Base-by-base conservation (phyloP, 208 protist genomes). In the Trypanosoma conorhini region DNA sequence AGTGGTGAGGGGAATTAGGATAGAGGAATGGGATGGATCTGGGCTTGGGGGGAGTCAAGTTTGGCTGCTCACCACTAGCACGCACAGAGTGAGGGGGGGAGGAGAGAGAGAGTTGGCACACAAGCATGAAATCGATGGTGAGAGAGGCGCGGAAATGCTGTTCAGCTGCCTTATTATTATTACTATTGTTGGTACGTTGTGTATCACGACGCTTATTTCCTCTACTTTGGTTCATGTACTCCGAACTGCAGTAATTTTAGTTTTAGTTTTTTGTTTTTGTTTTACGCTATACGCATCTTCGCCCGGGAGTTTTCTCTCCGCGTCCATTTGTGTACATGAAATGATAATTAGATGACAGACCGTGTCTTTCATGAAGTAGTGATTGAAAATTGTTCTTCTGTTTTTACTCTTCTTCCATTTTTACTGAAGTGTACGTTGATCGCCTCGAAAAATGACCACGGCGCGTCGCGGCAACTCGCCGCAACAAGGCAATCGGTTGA, bases 101-200 rank as follows among this genome's bases (percentile, higher is more conserved):
- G 42, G 42, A 15, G 8, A 19, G 42, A 15, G 42, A 15, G 42
- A 24, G 50, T 26, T 54, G n/a, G 19, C 22, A 54, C 1, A 46
- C 42, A 38, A 38, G 42, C 9, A 13, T 19, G 42, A 3, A 46
- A 19, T 46, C 5, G 26, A 5, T 2, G 17, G 22, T 12, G 22
- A 54, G 26, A n/a, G 17, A 26, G 2, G 50, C 50, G 26, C 9
- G 50, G 50, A 54, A 54, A 54, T 54, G 22, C 5, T 54, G 15
- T 13, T 46, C 33, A 38, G 7, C 33, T 38, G 33, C 33, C 15
- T 46, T 46, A 19, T 46, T 46, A 21, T 46, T 46, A 19, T 46
- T 57, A 86, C 90, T 54, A 82, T 83, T 61, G 89, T 72, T 67
- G 85, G 82, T 28, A 80, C 82, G 0, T 81, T 88, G 21, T 84